Evolutionary conservation across 495 filamentous ascomycete species (phyloP), one percentile per base, ranked within the genome.

Genomic region (Beverwykella pulmonaria): DNA sequence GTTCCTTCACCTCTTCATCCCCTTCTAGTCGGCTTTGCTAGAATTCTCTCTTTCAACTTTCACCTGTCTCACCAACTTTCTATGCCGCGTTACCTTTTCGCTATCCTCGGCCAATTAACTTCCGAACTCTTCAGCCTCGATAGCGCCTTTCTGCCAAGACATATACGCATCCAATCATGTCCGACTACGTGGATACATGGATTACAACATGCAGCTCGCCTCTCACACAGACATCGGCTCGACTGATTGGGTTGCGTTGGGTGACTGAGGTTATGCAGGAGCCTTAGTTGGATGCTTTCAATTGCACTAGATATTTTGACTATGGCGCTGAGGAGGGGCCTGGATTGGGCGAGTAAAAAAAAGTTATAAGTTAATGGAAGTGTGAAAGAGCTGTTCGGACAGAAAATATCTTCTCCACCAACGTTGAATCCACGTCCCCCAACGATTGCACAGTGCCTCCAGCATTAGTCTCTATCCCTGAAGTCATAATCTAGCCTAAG

Each of bases 351-450:
- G 57, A 49, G 57, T 48, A 26, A 48, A 60, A 60, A 50, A 50
- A 60, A 60, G 57, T 48, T 41, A 48, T 48, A 39, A 36, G 57
- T 39, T 60, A 60, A 60, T 39, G 20, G 25, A 60, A 49, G 57
- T 36, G 57, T 26, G n/a, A n/a, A 57, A 39, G n/a, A 20, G n/a
- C 27, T 20, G 27, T 7, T 19, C 15, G 22, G 39, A 2, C 30
- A 4, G 30, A 34, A 34, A 4, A 12, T 5, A 4, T 34, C 30
- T 34, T n/a, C n/a, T n/a, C n/a, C n/a, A n/a, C n/a, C n/a, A n/a
- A n/a, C n/a, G n/a, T n/a, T n/a, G n/a, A n/a, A n/a, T n/a, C n/a
- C n/a, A n/a, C n/a, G n/a, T n/a, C n/a, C n/a, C n/a, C 30, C 5
- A 34, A 34, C 30, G 30, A 34, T 4, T 12, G 30, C 30, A 34